Evolutionary conservation across 2,329 filamentous ascomycete genomes (phyloP), one percentile per base, ranked within the genome.

Genomic region (Bertia moriformis): DNA sequence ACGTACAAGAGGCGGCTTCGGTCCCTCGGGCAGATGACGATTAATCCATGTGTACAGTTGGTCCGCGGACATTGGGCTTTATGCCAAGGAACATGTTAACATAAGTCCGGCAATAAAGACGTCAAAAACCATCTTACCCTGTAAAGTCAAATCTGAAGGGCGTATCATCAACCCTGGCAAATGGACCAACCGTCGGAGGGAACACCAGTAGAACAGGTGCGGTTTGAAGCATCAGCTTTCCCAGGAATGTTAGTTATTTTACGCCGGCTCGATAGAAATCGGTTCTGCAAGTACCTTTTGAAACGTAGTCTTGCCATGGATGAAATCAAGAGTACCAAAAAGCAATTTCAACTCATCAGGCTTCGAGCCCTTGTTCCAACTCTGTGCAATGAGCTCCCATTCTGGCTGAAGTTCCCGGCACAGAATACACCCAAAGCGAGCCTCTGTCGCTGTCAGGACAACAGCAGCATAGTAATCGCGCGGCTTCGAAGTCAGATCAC

Each of bases 401-500:
- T 98, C 91, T 1, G 88, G 82, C 57, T 94, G 83, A 58, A 98
- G 94, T 39, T 93, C 85, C 39, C 77, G 73, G 59, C 91, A 98
- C 38, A 96, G 67, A 47, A 78, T 67, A 57, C 91, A 98, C 43
- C 83, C 84, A 55, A 84, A 95, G 42, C 85, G 75, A 20, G 77
- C 53, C 47, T 94, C 88, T 51, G 88, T 62, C 27, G 91, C 91
- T 1, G 91, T 98, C 46, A 98, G 65, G 13, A 98, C 72, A 3
- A 98, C 72, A 2, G 78, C 80, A 19, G 83, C 71, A 29, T 78
- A 78, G 58, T 95, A 93, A 60, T 98, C 83, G 48, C 91, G 77
- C 12, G 88, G 86, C 1, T 73, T 62, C 14, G 73, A 63, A 3
- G 84, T 93, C 48, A 96, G 63, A 47, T 83, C 72, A 48, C 73